Percentiles rank a stretch among this genome's conserved stretches.
These are phyloP conservation scores for Cardamine resedifolia DNA, from an alignment of 345 rosid species.

Conservation along the genomic window DNA sequence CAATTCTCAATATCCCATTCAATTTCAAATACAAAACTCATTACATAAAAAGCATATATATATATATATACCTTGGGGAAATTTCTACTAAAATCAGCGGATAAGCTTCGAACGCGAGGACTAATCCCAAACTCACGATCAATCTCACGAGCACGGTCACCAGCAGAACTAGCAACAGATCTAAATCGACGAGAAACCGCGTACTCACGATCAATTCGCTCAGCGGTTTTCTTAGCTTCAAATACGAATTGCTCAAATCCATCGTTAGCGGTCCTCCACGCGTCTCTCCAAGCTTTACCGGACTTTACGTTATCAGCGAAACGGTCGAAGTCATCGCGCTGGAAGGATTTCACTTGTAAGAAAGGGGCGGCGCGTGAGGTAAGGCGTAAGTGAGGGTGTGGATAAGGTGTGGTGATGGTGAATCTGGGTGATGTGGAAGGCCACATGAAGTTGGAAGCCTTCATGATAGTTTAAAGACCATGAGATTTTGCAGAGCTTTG, in stretches of 20 bases:
- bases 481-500: constrained; percentile 17
- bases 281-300: constrained; percentile 66
- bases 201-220: constrained; percentile 78
- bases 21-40: not conserved
- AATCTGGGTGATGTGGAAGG: constrained; percentile 34
- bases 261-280: constrained; percentile 84
- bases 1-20: constrained; percentile 3
- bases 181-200: constrained; percentile 63
- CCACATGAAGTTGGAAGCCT: constrained; percentile 26
- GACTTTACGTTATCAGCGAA: constrained; percentile 60
- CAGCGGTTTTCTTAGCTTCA: constrained; percentile 82
- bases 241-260: constrained; percentile 77
- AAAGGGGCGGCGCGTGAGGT: constrained; percentile 28
- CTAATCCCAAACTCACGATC: constrained; percentile 75
- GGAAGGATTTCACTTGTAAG: constrained; percentile 44
- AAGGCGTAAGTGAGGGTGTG: not conserved
- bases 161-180: constrained; percentile 58
- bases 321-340: constrained; percentile 60
- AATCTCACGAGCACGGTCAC: constrained; percentile 66
- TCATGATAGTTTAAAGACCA: constrained; percentile 31
- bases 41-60: not conserved
- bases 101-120: constrained; percentile 59
- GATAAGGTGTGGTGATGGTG: constrained; percentile 17
- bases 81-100: constrained; percentile 71
- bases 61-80: constrained; percentile 64